Evolutionary conservation across 768 basidiomycete species (phyloP).

Genomic region (Lentinula edodes): DNA sequence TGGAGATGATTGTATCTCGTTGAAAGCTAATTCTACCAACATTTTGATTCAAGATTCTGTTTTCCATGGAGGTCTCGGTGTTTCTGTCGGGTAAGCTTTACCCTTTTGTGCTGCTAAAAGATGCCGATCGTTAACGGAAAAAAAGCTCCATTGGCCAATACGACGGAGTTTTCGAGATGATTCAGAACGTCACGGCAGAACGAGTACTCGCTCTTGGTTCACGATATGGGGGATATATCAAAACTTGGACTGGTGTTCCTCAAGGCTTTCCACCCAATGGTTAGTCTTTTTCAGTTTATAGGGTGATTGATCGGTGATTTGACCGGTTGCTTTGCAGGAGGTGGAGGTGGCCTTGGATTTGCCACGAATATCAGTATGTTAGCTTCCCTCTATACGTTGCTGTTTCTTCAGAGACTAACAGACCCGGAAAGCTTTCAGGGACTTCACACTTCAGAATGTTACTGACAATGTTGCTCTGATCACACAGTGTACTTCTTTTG

Average conservation of each 20-base stretch:
- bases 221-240: constrained; percentile 24
- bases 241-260: constrained; percentile 25
- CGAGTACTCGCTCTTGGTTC: constrained; percentile 19
- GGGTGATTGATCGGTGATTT: background rate
- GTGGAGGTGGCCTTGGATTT: constrained; percentile 27
- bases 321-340: constrained; percentile 13
- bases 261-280: constrained; percentile 27
- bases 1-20: constrained; percentile 33
- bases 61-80: constrained; percentile 31
- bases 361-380: constrained; percentile 21
- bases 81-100: constrained; percentile 27
- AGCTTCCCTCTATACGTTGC: background rate
- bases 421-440: constrained; percentile 16
- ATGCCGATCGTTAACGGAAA: background rate
- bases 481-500: constrained; percentile 26
- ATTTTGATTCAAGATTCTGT: constrained; percentile 32
- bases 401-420: background rate
- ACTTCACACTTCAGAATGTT: constrained; percentile 18
- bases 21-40: constrained; percentile 36
- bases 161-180: constrained; percentile 24
- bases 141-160: constrained; percentile 22
- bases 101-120: background rate
- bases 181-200: constrained; percentile 28
- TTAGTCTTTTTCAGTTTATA: background rate
- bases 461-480: constrained; percentile 16